Base-by-base conservation (phyloP, 108 stramenopile genomes). In the Aurantiochytrium sp. region DNA sequence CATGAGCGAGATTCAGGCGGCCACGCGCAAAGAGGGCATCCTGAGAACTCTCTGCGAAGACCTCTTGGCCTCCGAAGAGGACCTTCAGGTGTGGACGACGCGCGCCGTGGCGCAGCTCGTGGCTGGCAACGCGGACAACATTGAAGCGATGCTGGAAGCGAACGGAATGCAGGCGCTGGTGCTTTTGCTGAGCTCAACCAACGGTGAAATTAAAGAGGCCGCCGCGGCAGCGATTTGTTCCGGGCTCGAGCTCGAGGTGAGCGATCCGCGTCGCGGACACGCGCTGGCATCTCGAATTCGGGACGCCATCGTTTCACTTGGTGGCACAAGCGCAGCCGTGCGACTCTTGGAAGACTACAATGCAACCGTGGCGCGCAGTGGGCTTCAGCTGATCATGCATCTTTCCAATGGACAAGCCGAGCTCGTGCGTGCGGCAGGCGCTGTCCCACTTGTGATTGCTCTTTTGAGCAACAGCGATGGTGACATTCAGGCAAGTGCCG, bases 321-420 rank as follows among this genome's bases (percentile, higher is more conserved):
- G 23, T 16, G 76, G 76, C 6, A 53, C 76, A 6, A 83, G 49
- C 28, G 51, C 76, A 18, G 45, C 76, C 12, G 76, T 83, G 25
- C 14, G 16, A 6, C 76, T 83, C 12, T 45, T 83, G 28, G 51
- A 28, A 45, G 19, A 21, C n/a, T 14, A 8, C 18, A 83, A 53
- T 23, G 49, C 76, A 35, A 83, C 76, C 6, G 51, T 83, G n/a
- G 76, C 76, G 25, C 76, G 76, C n/a, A 53, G 49, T 16, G 76
- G 76, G 23, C 28, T 83, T 43, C 45, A 53, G 45, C 51, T 83
- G 10, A 83, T 83, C 3, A 47, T 47, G 49, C 51, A 83, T 23
- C 76, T 83, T 47, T 83, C 76, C 6, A 83, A 83, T 35, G 76
- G 76, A 1, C 76, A 83, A 53, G 76, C 76, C n/a, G 76, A 83